Evolutionary conservation across 163 green algal species (phyloP).

Genomic region (Picocystis sp.): DNA sequence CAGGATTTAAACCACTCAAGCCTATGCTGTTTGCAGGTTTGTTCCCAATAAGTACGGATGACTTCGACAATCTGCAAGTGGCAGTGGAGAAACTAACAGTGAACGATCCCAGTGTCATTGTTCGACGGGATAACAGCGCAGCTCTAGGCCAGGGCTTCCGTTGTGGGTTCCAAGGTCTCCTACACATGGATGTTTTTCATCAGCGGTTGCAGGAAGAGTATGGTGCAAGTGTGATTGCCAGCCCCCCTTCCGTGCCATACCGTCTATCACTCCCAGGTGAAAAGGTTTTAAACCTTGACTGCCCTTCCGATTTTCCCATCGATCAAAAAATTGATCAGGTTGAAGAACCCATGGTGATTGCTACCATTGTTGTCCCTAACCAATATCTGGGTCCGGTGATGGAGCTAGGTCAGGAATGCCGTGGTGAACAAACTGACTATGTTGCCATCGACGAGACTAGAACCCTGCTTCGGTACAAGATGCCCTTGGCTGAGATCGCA

Average conservation of each 20-base stretch:
- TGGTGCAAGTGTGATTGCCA: conserved; percentile 21
- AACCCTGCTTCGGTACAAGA: no score
- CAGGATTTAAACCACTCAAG: no score
- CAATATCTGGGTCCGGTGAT: conserved; percentile 13
- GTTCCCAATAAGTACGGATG: conserved; percentile 28
- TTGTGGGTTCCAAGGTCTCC: conserved; percentile 65
- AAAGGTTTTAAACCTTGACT: conserved; percentile 3
- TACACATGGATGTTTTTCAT: not conserved
- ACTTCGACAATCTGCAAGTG: conserved; percentile 39
- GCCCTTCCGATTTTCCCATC: conserved; percentile 11
- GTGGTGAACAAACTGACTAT: conserved; percentile 2
- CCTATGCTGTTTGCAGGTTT: conserved; percentile 69
- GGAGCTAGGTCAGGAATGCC: not conserved
- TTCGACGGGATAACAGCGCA: conserved; percentile 34
- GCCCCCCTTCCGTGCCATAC: conserved; percentile 26
- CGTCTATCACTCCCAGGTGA: conserved; percentile 16
- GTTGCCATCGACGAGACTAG: no score
- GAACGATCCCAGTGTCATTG: not conserved
- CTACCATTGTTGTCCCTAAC: conserved; percentile 18
- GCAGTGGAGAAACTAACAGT: no score
- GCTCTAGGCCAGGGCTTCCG: conserved; percentile 70
- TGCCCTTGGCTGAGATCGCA: no score
- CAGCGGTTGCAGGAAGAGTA: conserved; percentile 26
- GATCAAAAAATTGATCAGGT: not conserved
- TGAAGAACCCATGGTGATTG: conserved; percentile 22